Base-by-base conservation (phyloP, 176 grass and related monocot genomes). In the Paspalum vaginatum region DNA sequence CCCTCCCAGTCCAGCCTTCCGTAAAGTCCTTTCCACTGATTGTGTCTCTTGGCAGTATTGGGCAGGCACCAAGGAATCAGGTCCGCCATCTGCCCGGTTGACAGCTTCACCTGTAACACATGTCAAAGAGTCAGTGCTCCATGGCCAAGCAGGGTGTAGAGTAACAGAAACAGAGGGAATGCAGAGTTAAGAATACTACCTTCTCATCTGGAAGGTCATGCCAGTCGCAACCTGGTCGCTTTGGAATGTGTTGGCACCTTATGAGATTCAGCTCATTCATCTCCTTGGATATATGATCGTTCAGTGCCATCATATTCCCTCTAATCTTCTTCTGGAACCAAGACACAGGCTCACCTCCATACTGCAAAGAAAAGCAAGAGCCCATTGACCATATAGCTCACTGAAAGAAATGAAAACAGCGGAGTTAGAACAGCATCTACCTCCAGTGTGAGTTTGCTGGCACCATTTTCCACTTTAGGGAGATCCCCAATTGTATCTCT, bases 181-280 rank as follows among this genome's bases (percentile, higher is more conserved):
- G 56, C 56, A 72, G 61, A 39, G 68, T 68, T 58, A 2, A 74
- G 27, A 15, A 87, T 6, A 15, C 46, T 87, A 93, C 96, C 89
- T 95, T 99, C 68, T 99, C 96, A 50, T 99, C 96, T 61, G 93
- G 96, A 32, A 99, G 76, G 81, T 99, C 90, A 70, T 91, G 93
- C 96, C 96, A 99, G 61, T 99, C 96, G 66, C 90, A 89, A 41
- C 96, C 96, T 44, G 96, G 93, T 16, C 75, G 84, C 44, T 99
- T 99, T 24, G 96, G 96, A 71, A 99, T 93, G 50, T 73, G 86
- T 78, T 95, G 88, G 90, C 96, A 99, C 77, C 96, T 81, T 68
- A 99, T 99, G 39, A 99, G 86, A 70, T 99, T 99, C 40, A 99
- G 72, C 83, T 99, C 96, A 68, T 95, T 99, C 96, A 95, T 99